Conservation (phyloP, 805 yeast genomes). For the Nakazawaea populi region DNA sequence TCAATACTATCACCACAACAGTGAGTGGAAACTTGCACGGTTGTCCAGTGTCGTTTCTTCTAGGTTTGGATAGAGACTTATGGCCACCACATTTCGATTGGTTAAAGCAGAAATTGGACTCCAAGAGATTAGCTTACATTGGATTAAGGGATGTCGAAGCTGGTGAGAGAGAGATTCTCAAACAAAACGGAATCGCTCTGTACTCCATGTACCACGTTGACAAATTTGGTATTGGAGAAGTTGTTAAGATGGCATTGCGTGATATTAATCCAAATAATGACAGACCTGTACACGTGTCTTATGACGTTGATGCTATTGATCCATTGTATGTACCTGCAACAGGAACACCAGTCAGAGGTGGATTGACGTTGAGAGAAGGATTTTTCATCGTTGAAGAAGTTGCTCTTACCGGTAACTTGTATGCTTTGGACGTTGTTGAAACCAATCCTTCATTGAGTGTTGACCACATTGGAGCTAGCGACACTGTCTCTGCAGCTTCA, state of each 20-base stretch:
- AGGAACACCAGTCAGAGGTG: constrained; percentile 97
- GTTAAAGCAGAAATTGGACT: constrained; percentile 57
- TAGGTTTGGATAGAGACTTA: constrained; percentile 67
- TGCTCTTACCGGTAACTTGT: constrained; percentile 83
- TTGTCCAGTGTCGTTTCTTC: constrained; percentile 86
- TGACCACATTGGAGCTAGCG: constrained; percentile 67
- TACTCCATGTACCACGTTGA: constrained; percentile 96
- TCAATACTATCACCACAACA: constrained; percentile 81
- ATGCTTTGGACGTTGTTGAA: constrained; percentile 89
- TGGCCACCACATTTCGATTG: constrained; percentile 76
- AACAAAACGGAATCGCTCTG: constrained; percentile 70
- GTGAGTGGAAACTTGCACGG: constrained; percentile 93
- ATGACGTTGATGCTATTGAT: constrained; percentile 96
- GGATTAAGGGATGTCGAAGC: constrained; percentile 92
- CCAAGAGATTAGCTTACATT: constrained; percentile 78
- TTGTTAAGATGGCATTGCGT: constrained; percentile 85
- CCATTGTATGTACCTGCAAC: constrained; percentile 94
- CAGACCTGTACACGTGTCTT: constrained; percentile 79
- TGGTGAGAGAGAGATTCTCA: constrained; percentile 73
- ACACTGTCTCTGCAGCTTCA: constrained; percentile 86
- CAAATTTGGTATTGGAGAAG: constrained; percentile 86
- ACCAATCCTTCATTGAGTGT: constrained; percentile 85
- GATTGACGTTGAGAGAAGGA: constrained; percentile 90
- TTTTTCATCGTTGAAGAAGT: constrained; percentile 86
- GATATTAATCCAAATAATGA: constrained; percentile 66